Conservation (phyloP, 164 flowering plant genomes). For the Piper longum region DNA sequence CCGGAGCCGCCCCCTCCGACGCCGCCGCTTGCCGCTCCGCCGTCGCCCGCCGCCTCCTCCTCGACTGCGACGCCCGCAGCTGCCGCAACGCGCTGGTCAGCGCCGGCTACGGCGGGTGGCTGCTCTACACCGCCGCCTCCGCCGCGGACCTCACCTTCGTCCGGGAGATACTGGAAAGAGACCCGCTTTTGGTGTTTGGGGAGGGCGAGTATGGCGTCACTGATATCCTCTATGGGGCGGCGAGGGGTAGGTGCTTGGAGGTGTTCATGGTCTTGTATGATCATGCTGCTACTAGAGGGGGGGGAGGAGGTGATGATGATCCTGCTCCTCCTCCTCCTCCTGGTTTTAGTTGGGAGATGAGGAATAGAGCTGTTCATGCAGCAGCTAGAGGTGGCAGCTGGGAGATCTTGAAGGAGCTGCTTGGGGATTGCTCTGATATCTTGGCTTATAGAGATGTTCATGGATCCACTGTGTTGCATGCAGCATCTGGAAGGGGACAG, state of each 20-base stretch:
- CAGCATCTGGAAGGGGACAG: conserved; percentile 82
- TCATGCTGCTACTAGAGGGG: conserved; percentile 15
- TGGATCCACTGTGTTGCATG: conserved; percentile 69
- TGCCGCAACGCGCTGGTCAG: conserved; percentile 45
- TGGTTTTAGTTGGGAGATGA: conserved; percentile 46
- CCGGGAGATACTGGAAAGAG: conserved; percentile 37
- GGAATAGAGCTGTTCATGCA: conserved; percentile 72
- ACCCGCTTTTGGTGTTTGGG: conserved; percentile 70
- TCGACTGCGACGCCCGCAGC: conserved; percentile 30
- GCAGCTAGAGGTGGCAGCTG: conserved; percentile 85
- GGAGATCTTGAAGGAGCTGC: conserved; percentile 55
- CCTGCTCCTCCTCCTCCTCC: conserved; percentile 13
- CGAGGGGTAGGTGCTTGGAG: conserved; percentile 62
- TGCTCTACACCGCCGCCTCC: conserved; percentile 90
- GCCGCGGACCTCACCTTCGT: conserved; percentile 74
- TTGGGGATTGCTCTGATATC: conserved; percentile 36
- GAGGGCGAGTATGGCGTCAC: conserved; percentile 90
- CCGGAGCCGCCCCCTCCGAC: conserved; percentile 44
- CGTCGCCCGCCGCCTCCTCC: conserved; percentile 52
- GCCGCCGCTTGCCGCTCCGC: conserved; percentile 47
- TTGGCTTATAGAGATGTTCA: conserved; percentile 50
- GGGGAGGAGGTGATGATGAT: conserved; percentile 18
- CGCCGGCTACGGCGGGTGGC: conserved; percentile 96
- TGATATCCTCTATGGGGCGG: conserved; percentile 72
- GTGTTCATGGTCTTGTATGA: conserved; percentile 63